A percentile compares a stretch with the other conserved stretches of the same genome.
Conservation (phyloP, 1,284 basidiomycete genomes). For the Leccinum angustisporum region DNA sequence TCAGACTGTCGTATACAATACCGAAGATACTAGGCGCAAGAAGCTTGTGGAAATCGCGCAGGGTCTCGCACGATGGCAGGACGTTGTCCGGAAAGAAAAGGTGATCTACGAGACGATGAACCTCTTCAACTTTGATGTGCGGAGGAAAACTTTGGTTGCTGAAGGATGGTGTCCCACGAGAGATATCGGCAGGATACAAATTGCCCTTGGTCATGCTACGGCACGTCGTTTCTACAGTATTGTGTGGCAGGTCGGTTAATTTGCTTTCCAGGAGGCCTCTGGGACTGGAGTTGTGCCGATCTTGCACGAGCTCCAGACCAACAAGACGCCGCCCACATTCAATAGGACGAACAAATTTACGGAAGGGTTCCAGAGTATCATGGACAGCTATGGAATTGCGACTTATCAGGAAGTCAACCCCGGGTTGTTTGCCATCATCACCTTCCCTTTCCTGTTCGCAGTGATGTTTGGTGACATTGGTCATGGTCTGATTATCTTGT, state of each 20-base stretch:
- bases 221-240: slow-evolving; percentile 42
- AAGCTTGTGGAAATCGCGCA: slow-evolving; percentile 90
- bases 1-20: slow-evolving; percentile 88
- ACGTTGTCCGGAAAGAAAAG: slow-evolving; percentile 95
- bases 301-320: slow-evolving; percentile 87
- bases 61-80: slow-evolving; percentile 86
- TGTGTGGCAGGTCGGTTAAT: slow-evolving; percentile 1
- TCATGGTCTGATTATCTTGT: slow-evolving; percentile 85
- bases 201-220: slow-evolving; percentile 90
- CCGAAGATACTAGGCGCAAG: slow-evolving; percentile 79
- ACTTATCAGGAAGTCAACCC: slow-evolving; percentile 98
- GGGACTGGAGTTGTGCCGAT: slow-evolving; percentile 93
- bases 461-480: slow-evolving; percentile 99
- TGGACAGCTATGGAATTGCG: slow-evolving; percentile 96
- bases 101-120: slow-evolving; percentile 94
- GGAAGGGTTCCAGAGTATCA: slow-evolving; percentile 95
- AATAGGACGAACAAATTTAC: slow-evolving; percentile 97
- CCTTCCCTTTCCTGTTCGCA: slow-evolving; percentile 98
- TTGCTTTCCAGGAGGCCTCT: slow-evolving; percentile 73
- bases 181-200: slow-evolving; percentile 86
- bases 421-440: slow-evolving; percentile 90
- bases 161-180: slow-evolving; percentile 97
- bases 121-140: slow-evolving; percentile 91
- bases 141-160: slow-evolving; percentile 93
- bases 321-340: slow-evolving; percentile 94